phyloP scores from a whole-genome alignment of 441 rosid species.

The Adansonia gregorii region DNA sequence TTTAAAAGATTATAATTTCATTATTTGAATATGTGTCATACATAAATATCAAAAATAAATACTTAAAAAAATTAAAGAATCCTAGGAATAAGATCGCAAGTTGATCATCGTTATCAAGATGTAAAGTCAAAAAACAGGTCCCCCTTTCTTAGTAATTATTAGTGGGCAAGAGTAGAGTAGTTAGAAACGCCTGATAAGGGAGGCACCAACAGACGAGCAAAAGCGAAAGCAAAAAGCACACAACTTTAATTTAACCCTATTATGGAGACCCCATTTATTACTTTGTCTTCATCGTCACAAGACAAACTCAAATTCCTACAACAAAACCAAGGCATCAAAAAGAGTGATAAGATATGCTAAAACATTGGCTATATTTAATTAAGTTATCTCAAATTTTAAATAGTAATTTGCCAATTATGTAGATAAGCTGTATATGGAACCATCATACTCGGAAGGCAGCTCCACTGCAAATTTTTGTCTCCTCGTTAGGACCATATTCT shows the following conservation, averaged over 20 bases:
- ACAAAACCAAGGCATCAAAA: not conserved
- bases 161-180: slow-evolving; percentile 13
- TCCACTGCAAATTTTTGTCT: not conserved
- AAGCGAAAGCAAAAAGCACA: not conserved
- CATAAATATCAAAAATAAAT: too few relatives aligned
- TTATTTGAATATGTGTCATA: too few relatives aligned
- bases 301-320: not conserved
- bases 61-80: too few relatives aligned
- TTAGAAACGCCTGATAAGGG: slow-evolving; percentile 6
- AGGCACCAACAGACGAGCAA: slow-evolving; percentile 6
- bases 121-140: not conserved
- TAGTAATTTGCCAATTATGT: not conserved
- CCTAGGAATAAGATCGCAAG: too few relatives aligned
- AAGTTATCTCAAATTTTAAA: not conserved
- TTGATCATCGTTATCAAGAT: not conserved
- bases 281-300: not conserved
- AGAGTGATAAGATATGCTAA: not conserved
- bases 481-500: not conserved
- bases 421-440: not conserved
- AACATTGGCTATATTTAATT: not conserved
- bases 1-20: too few relatives aligned
- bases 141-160: not conserved
- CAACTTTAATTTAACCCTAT: not conserved
- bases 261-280: slow-evolving; percentile 7
- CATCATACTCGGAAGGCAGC: not conserved